A percentile compares a stretch with the other conserved stretches of the same genome.
phyloP scores from a whole-genome alignment of 371 early-diverging fungal genomes.

The Rhizopus arrhizus region DNA sequence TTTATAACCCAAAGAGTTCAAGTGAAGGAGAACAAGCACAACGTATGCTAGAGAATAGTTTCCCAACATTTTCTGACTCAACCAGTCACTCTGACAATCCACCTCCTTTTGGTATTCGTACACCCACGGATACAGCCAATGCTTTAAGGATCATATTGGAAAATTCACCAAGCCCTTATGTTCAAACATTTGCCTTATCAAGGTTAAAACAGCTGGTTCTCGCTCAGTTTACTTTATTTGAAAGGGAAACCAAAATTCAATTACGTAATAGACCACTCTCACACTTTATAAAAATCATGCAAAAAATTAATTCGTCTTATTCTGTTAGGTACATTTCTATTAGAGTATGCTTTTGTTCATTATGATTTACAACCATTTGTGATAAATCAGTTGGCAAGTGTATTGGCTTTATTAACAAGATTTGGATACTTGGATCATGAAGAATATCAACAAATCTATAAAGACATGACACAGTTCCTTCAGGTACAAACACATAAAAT shows the following conservation, averaged over 20 bases:
- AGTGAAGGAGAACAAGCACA: conserved; percentile 66
- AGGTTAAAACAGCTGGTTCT: conserved; percentile 68
- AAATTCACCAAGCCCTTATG: conserved; percentile 65
- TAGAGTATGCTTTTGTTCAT: conserved; percentile 63
- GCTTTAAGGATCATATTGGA: conserved; percentile 70
- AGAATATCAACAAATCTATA: conserved; percentile 65
- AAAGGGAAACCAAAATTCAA: conserved; percentile 59
- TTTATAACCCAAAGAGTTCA: conserved; percentile 58
- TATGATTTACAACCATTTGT: conserved; percentile 66
- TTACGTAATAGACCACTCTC: conserved; percentile 50
- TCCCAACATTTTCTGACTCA: conserved; percentile 73
- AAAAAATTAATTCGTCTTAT: not conserved
- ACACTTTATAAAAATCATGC: not conserved
- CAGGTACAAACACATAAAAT: conserved; percentile 40
- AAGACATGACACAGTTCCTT: conserved; percentile 66
- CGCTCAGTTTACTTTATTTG: conserved; percentile 68
- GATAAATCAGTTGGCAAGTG: conserved; percentile 61
- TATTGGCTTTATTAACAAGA: conserved; percentile 74
- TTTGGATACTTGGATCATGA: conserved; percentile 77
- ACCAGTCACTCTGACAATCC: conserved; percentile 26
- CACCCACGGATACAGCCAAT: conserved; percentile 68
- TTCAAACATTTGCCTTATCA: conserved; percentile 67
- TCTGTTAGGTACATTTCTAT: conserved; percentile 57
- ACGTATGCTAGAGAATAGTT: conserved; percentile 67
- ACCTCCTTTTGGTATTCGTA: conserved; percentile 47